phyloP scores from a whole-genome alignment of 1,284 basidiomycete genomes.

The Hypsizygus ulmarius region DNA sequence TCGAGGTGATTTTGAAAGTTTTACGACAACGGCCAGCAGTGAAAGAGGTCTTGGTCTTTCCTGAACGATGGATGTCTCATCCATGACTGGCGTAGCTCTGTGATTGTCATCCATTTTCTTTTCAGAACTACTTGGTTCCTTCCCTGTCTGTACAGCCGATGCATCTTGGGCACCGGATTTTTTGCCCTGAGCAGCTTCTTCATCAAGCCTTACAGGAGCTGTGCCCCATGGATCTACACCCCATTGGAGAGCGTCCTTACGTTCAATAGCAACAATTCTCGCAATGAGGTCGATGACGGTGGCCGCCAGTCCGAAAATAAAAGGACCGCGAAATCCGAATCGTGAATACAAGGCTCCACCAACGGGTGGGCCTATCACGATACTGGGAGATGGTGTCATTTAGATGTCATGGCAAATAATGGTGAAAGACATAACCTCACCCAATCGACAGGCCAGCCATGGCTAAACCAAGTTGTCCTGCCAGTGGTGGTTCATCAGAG shows the following conservation, averaged over 20 bases:
- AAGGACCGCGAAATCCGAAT: constrained; percentile 74
- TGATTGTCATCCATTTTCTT: neutral
- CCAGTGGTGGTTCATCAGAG: neutral
- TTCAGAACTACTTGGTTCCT: neutral
- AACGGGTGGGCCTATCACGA: constrained; percentile 61
- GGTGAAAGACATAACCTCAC: constrained; percentile 29
- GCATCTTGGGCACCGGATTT: neutral
- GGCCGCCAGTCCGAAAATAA: constrained; percentile 66
- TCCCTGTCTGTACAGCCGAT: neutral
- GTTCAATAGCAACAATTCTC: constrained; percentile 62
- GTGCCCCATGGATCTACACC: constrained; percentile 42
- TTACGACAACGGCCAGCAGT: constrained; percentile 41
- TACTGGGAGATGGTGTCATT: constrained; percentile 18
- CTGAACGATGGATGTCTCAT: neutral
- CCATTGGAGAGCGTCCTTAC: constrained; percentile 53
- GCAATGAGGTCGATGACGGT: constrained; percentile 62
- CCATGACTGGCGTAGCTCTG: neutral
- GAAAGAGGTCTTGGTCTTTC: constrained; percentile 21
- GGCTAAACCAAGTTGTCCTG: constrained; percentile 71
- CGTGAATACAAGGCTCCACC: constrained; percentile 65
- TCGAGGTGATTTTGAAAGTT: constrained; percentile 50
- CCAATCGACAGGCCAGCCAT: constrained; percentile 71
- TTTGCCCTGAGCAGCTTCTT: neutral
- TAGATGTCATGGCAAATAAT: neutral
- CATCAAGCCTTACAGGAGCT: neutral